Percentiles rank a stretch among this genome's conserved stretches.
Evolutionary conservation across 495 filamentous ascomycete species (phyloP).

Genomic region (Hyphodiscus hymeniophilus): DNA sequence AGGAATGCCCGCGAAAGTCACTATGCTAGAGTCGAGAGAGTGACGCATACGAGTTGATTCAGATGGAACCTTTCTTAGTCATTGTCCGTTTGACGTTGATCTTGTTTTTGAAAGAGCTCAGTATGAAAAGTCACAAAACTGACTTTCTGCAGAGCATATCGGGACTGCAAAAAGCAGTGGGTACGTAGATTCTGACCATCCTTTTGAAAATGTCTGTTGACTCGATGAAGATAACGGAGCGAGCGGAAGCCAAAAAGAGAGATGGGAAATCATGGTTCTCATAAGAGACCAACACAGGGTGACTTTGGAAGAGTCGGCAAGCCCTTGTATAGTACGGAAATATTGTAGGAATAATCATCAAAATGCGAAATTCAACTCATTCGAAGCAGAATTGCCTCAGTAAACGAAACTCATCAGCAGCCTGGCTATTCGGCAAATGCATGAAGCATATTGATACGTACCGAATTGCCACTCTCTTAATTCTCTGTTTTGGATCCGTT

Average conservation of each 20-base stretch:
- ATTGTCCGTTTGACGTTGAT: too few species aligned
- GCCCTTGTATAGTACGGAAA: neutral
- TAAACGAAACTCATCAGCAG: too few species aligned
- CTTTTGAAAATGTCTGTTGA: neutral
- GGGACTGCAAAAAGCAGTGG: constrained; percentile 92
- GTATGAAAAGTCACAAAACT: neutral
- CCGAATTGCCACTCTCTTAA: too few species aligned
- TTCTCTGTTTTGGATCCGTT: too few species aligned
- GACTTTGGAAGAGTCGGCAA: neutral
- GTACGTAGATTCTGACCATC: constrained; percentile 42
- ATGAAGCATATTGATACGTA: too few species aligned
- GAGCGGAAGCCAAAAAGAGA: constrained; percentile 39
- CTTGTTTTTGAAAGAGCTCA: neutral
- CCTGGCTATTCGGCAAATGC: too few species aligned
- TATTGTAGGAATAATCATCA: neutral
- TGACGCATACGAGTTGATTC: too few species aligned
- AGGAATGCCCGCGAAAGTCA: too few species aligned
- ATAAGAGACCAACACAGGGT: neutral
- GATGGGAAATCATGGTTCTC: constrained; percentile 23
- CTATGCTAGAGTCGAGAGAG: too few species aligned
- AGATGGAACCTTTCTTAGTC: too few species aligned
- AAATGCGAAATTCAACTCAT: too few species aligned
- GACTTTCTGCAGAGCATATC: constrained; percentile 61
- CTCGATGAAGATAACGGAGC: constrained; percentile 38
- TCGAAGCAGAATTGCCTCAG: too few species aligned